Base-by-base conservation (phyloP, 176 grass and related monocot species). In the Typha latifolia region DNA sequence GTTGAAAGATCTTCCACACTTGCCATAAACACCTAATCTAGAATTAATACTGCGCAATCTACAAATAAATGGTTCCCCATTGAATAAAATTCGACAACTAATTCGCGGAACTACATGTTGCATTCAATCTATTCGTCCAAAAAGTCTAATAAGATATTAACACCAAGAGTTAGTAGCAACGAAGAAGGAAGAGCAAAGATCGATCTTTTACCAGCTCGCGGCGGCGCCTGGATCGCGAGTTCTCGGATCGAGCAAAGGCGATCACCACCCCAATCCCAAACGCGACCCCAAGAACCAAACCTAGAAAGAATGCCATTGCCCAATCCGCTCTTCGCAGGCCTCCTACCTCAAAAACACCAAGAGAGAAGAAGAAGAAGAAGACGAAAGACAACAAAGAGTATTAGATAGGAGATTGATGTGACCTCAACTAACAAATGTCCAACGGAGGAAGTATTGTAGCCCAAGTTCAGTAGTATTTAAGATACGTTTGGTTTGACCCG, bases 181-280 rank as follows among this genome's bases (percentile, higher is more conserved):
- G 11, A 23, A 5, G 27, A 27, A 37, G 14, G 10, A 47, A 51
- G 26, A 66, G 20, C 3, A 22, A 24, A 15, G 1, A 43, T 13
- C 8, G 6, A 49, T 82, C 20, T 21, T 13, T 67, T 66, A 87
- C 84, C 76, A 87, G 72, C 64, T 66, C 49, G 1, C 84, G 76
- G 47, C 84, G 84, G 10, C 80, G 80, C 0, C 70, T 69, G 72
- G 49, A 64, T 64, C 84, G 84, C 16, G 80, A 61, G 51, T 79
- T 83, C 84, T 87, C 75, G 63, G 14, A 72, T 71, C 84, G 84
- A 51, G 68, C 80, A 73, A 87, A 87, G 68, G 49, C 80, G 66
- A 87, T 51, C 72, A 83, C 64, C 72, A 87, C 51, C 21, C 63
- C 80, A 48, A 87, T 29, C 16, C 84, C 84, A 14, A 14, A 77